phyloP scores from a whole-genome alignment of 257 asterid genomes.

The Solanum microdontum region DNA sequence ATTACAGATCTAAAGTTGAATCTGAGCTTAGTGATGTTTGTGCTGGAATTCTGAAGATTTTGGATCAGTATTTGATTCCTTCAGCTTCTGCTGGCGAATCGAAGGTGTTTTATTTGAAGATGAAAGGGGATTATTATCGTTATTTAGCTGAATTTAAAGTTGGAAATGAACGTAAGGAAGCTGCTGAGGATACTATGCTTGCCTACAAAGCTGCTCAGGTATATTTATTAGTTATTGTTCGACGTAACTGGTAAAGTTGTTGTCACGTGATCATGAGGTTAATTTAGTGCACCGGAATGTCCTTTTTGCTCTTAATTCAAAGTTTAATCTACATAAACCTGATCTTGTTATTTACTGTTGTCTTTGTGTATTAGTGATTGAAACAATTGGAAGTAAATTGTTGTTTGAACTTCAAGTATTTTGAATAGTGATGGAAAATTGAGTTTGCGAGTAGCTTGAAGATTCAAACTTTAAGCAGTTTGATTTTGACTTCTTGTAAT shows the following conservation, averaged over 20 bases:
- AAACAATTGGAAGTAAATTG: background rate
- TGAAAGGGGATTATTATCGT: slow-evolving; percentile 67
- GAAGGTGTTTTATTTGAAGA: slow-evolving; percentile 59
- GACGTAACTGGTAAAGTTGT: background rate
- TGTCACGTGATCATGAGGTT: background rate
- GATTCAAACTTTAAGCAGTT: background rate
- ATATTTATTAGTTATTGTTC: background rate
- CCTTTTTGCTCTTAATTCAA: background rate
- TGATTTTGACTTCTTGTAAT: background rate
- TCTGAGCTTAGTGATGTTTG: slow-evolving; percentile 43
- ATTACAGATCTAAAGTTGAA: slow-evolving; percentile 63
- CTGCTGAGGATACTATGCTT: slow-evolving; percentile 64
- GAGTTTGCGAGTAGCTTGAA: background rate
- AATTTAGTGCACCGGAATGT: background rate
- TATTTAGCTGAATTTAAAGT: slow-evolving; percentile 56
- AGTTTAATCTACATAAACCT: background rate
- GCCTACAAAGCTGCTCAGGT: slow-evolving; percentile 76
- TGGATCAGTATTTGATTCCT: slow-evolving; percentile 31
- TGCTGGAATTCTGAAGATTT: slow-evolving; percentile 41
- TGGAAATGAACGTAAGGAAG: slow-evolving; percentile 46
- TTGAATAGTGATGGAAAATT: background rate
- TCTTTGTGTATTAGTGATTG: background rate
- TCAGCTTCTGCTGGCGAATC: slow-evolving; percentile 43
- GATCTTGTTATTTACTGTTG: background rate
- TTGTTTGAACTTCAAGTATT: background rate